Conservation (phyloP, 108 stramenopile genomes). For the Skeletonema tropicum region DNA sequence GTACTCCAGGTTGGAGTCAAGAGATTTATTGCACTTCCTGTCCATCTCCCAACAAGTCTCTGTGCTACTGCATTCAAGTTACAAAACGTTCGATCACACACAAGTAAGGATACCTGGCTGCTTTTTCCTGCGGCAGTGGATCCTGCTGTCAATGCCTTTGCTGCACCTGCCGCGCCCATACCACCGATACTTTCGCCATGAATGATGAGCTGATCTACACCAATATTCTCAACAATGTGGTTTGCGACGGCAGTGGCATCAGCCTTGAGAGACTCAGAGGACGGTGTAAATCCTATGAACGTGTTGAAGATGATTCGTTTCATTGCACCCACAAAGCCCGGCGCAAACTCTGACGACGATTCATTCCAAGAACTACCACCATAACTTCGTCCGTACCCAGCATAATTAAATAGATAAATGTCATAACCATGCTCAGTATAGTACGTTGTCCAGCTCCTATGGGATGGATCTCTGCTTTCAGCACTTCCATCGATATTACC, state of each 20-base stretch:
- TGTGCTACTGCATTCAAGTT: conserved; percentile 86
- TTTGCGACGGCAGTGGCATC: conserved; percentile 71
- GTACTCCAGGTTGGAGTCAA: conserved; percentile 85
- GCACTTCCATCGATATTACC: conserved; percentile 62
- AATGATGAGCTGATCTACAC: conserved; percentile 65
- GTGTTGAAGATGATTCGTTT: conserved; percentile 54
- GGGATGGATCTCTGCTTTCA: conserved; percentile 12
- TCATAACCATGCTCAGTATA: conserved; percentile 80
- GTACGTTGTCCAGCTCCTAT: conserved; percentile 78
- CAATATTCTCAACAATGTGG: conserved; percentile 61
- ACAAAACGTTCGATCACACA: conserved; percentile 90
- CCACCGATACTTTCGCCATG: conserved; percentile 92
- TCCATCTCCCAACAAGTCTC: conserved; percentile 84
- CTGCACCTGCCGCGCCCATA: conserved; percentile 83
- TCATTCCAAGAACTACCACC: conserved; percentile 42
- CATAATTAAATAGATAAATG: conserved; percentile 89
- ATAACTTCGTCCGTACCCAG: conserved; percentile 83
- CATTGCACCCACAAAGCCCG: conserved; percentile 54
- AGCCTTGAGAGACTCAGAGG: conserved; percentile 71
- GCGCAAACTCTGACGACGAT: conserved; percentile 31
- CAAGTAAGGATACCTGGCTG: conserved; percentile 51
- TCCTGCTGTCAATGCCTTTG: conserved; percentile 44
- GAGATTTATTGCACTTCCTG: conserved; percentile 75
- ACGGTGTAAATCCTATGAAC: conserved; percentile 65
- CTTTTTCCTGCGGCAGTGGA: conserved; percentile 13